These are phyloP conservation scores for Cerioporus squamosus DNA, from an alignment of 1,284 basidiomycete species.

Conservation along the genomic window DNA sequence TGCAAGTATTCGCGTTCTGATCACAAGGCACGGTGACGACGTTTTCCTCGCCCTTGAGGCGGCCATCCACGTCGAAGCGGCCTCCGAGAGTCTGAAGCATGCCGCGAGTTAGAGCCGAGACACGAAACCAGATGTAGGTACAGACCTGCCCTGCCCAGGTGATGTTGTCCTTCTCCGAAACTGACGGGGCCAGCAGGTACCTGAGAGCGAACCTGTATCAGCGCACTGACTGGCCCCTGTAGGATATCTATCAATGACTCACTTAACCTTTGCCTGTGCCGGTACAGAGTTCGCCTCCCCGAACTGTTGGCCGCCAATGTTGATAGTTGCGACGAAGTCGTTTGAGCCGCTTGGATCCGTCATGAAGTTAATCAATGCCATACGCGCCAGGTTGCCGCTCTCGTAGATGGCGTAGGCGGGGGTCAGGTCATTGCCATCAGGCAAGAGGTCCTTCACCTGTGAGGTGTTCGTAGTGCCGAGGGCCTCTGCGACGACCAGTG, in stretches of 20 bases:
- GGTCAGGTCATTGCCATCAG: slow-evolving; percentile 31
- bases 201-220: slow-evolving; percentile 26
- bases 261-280: slow-evolving; percentile 33
- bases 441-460: slow-evolving; percentile 34
- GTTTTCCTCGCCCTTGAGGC: slow-evolving; percentile 41
- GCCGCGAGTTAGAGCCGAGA: not conserved
- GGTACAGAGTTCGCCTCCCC: slow-evolving; percentile 27
- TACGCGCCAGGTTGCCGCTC: slow-evolving; percentile 27
- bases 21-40: slow-evolving; percentile 48
- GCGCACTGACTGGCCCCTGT: not conserved
- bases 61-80: slow-evolving; percentile 59
- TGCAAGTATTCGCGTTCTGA: slow-evolving; percentile 42
- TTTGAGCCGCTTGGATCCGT: slow-evolving; percentile 36
- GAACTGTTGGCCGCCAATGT: slow-evolving; percentile 32
- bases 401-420: slow-evolving; percentile 33
- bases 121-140: not conserved
- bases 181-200: slow-evolving; percentile 44
- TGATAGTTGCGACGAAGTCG: slow-evolving; percentile 36
- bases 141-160: slow-evolving; percentile 48
- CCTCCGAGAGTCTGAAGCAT: slow-evolving; percentile 65
- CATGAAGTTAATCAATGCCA: slow-evolving; percentile 41
- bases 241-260: slow-evolving; percentile 1
- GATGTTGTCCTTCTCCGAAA: slow-evolving; percentile 51
- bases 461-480: slow-evolving; percentile 36
- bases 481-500: slow-evolving; percentile 39